A percentile compares a stretch with the other conserved stretches of the same genome.
These are phyloP conservation scores for Rhizopogon rudus DNA, from an alignment of 768 basidiomycete genomes.

Conservation along the genomic window DNA sequence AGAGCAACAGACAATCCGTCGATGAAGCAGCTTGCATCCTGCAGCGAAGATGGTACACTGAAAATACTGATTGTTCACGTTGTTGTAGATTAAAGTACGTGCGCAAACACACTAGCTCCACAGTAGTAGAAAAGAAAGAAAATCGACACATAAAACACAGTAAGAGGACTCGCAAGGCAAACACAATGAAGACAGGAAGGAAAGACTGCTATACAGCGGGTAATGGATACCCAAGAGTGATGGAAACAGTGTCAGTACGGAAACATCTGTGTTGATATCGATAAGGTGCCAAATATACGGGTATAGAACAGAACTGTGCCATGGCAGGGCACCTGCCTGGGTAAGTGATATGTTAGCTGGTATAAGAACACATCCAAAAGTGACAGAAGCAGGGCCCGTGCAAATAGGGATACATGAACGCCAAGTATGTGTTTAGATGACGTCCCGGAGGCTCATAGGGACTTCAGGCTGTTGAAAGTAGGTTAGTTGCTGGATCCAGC, in stretches of 20 bases:
- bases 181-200: conserved; percentile 1
- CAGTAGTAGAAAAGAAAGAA: background rate
- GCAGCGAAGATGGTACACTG: conserved; percentile 91
- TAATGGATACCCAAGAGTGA: conserved; percentile 38
- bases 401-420: conserved; percentile 82
- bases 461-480: conserved; percentile 69
- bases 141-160: conserved; percentile 2
- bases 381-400: conserved; percentile 36
- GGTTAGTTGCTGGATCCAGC: conserved; percentile 11
- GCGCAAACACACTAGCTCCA: background rate
- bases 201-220: conserved; percentile 65
- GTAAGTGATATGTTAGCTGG: conserved; percentile 47
- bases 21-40: conserved; percentile 67
- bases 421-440: conserved; percentile 53
- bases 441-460: conserved; percentile 84
- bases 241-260: conserved; percentile 39
- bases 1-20: conserved; percentile 37
- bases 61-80: conserved; percentile 64
- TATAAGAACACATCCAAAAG: conserved; percentile 29
- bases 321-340: conserved; percentile 32
- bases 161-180: conserved; percentile 14
- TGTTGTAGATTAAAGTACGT: conserved; percentile 41
- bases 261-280: conserved; percentile 50
- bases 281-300: conserved; percentile 56
- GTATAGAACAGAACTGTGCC: conserved; percentile 52